Evolutionary conservation across 441 rosid species (phyloP).

Genomic region (Hura crepitans): DNA sequence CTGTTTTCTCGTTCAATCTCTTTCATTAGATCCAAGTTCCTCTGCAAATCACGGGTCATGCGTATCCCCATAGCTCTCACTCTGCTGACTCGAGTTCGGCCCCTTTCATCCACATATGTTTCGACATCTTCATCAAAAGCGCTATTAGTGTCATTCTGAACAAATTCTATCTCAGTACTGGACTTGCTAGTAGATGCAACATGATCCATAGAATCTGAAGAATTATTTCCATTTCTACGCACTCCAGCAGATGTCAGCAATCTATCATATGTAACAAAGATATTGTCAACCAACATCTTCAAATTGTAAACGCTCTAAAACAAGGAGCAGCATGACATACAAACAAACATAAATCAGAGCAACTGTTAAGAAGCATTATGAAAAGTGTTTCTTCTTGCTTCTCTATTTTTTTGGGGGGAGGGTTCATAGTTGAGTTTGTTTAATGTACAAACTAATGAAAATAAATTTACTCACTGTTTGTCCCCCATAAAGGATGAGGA

Average conservation of each 20-base stretch:
- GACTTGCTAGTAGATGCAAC: constrained; percentile 37
- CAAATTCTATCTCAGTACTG: constrained; percentile 33
- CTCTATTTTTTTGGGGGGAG: neutral
- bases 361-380: neutral
- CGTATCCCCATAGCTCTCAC: constrained; percentile 89
- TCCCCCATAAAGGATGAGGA: constrained; percentile 87
- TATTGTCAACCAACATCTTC: constrained; percentile 13
- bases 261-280: constrained; percentile 38
- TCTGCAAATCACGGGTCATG: constrained; percentile 93
- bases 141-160: constrained; percentile 34
- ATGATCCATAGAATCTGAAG: constrained; percentile 32
- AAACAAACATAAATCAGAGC: constrained; percentile 6
- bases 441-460: constrained; percentile 6
- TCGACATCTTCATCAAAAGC: constrained; percentile 60
- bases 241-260: constrained; percentile 57
- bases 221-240: constrained; percentile 37
- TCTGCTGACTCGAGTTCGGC: constrained; percentile 65
- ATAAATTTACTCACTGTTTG: constrained; percentile 62
- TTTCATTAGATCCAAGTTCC: constrained; percentile 92
- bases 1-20: constrained; percentile 55
- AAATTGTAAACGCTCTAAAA: neutral
- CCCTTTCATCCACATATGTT: constrained; percentile 83
- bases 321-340: neutral
- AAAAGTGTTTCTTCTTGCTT: neutral
- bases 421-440: neutral